phyloP scores from a whole-genome alignment of 495 filamentous ascomycete species.

The Aspergillus ostianus region DNA sequence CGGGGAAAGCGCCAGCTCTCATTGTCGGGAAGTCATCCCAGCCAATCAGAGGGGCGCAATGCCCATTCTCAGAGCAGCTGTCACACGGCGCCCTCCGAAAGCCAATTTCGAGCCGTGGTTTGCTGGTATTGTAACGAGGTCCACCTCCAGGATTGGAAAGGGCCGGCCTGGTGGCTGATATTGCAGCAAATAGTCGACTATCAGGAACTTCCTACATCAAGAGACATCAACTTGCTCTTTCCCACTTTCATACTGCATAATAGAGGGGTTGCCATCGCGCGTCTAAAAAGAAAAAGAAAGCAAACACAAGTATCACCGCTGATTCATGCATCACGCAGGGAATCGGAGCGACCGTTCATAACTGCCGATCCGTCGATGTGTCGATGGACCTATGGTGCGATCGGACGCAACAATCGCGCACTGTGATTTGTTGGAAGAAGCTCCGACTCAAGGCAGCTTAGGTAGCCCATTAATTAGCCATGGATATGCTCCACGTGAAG shows the following conservation, averaged over 20 bases:
- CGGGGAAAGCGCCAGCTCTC: not conserved
- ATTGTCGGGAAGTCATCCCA: constrained; percentile 16
- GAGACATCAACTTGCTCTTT: too few relatives aligned
- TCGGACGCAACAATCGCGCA: not conserved
- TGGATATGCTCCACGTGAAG: not conserved
- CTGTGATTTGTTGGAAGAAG: not conserved
- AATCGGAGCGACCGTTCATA: not conserved
- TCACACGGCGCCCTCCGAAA: constrained; percentile 13
- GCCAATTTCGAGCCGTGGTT: constrained; percentile 3
- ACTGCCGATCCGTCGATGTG: not conserved
- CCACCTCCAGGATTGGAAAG: not conserved
- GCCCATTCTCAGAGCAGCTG: not conserved
- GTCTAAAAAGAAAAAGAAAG: not conserved
- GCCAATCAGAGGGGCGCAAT: constrained; percentile 20
- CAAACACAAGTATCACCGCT: not conserved
- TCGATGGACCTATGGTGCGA: not conserved
- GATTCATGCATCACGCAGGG: not conserved
- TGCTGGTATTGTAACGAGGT: not conserved
- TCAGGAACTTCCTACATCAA: not conserved
- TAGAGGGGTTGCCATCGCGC: not conserved
- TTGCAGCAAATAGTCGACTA: not conserved
- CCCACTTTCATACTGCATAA: not conserved
- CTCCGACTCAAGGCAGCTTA: too few relatives aligned
- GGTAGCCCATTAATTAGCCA: not conserved
- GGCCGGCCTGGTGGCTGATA: not conserved